These are phyloP conservation scores for Boletus speciosus DNA, from an alignment of 768 basidiomycete species.

Conservation along the genomic window DNA sequence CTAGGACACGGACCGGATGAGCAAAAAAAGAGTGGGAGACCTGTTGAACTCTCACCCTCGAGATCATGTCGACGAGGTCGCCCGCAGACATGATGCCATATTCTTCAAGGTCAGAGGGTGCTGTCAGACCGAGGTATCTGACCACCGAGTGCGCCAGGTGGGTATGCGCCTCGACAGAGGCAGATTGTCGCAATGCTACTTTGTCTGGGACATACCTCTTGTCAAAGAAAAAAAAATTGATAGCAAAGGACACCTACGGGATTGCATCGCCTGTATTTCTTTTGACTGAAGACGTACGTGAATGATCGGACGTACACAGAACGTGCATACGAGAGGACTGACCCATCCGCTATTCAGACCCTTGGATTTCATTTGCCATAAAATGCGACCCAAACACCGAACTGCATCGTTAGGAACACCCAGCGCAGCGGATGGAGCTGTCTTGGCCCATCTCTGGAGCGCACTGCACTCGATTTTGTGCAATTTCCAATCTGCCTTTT, in stretches of 20 bases:
- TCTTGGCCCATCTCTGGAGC: slow-evolving; percentile 52
- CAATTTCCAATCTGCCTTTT: slow-evolving; percentile 64
- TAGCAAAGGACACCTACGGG: slow-evolving; percentile 48
- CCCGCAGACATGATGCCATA: slow-evolving; percentile 55
- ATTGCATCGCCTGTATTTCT: slow-evolving; percentile 70
- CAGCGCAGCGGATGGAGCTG: slow-evolving; percentile 45
- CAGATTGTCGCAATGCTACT: slow-evolving; percentile 41
- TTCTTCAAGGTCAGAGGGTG: slow-evolving; percentile 53
- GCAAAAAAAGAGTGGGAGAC: neutral
- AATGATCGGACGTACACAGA: neutral
- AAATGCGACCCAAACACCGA: slow-evolving; percentile 70
- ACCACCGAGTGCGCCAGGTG: slow-evolving; percentile 74
- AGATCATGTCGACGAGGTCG: slow-evolving; percentile 68
- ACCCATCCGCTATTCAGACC: slow-evolving; percentile 60
- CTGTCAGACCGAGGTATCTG: slow-evolving; percentile 60
- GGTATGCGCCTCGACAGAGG: slow-evolving; percentile 54
- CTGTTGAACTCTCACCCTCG: slow-evolving; percentile 47
- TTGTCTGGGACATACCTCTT: slow-evolving; percentile 45
- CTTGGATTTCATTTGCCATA: slow-evolving; percentile 60
- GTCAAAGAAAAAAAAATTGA: neutral
- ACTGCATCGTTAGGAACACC: slow-evolving; percentile 73
- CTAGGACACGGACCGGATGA: slow-evolving; percentile 37
- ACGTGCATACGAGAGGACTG: slow-evolving; percentile 18
- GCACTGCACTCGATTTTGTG: slow-evolving; percentile 82
- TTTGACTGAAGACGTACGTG: slow-evolving; percentile 40